phyloP scores from a whole-genome alignment of 176 grass and related monocot species.

The Musa beccarii region DNA sequence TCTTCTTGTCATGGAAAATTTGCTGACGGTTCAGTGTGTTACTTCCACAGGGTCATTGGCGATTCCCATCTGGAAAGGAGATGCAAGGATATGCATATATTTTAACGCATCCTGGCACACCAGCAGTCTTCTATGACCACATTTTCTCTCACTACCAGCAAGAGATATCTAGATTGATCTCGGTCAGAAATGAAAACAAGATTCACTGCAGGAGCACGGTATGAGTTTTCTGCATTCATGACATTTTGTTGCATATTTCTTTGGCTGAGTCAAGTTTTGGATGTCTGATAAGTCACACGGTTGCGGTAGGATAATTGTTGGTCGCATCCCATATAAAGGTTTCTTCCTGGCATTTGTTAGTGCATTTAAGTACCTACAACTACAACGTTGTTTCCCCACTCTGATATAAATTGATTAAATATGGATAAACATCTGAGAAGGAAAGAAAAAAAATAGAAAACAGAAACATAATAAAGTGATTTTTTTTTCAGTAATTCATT shows the following conservation, averaged over 20 bases:
- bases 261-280: background rate
- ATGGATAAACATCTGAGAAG: no score
- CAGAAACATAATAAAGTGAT: no score
- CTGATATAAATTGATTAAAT: no score
- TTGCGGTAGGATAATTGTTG: no score
- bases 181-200: slow-evolving; percentile 41
- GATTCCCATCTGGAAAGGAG: slow-evolving; percentile 86
- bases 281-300: background rate
- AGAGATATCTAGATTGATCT: slow-evolving; percentile 65
- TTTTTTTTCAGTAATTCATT: no score
- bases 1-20: background rate
- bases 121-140: slow-evolving; percentile 89
- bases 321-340: no score
- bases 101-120: slow-evolving; percentile 92
- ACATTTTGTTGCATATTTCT: background rate
- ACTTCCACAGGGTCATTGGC: slow-evolving; percentile 85
- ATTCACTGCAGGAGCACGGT: slow-evolving; percentile 91
- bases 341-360: no score
- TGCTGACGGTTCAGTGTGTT: background rate
- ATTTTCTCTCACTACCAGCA: slow-evolving; percentile 68
- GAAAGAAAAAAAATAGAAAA: no score
- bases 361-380: no score
- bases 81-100: slow-evolving; percentile 99
- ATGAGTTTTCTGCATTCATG: slow-evolving; percentile 3
- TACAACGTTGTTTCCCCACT: no score